Evolutionary conservation across 108 stramenopile genomes (phyloP), one percentile per base, ranked within the genome.

Genomic region (Licmophora abbreviata): DNA sequence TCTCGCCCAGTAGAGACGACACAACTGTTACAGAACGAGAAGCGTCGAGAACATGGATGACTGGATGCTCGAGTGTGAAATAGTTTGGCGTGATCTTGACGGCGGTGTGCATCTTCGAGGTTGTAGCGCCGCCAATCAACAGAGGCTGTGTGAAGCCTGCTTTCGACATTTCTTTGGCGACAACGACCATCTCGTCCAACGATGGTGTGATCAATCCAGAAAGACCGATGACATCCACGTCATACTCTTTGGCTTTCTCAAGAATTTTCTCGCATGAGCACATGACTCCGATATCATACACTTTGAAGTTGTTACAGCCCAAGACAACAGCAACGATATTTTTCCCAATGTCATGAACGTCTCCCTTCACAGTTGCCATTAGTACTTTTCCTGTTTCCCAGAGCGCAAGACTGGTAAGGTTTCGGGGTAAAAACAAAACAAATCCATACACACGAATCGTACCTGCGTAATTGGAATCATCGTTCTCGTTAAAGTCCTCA

Each of bases 291-390:
- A 99, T 89, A 67, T 99, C 99, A 67, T 95, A 97, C 14, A 99
- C 99, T 69, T 97, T 97, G 85, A 77, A 98, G 63, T 97, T 97
- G 75, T 99, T 99, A 88, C 99, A 99, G 12, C 97, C 97, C 23
- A 99, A 80, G 22, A 99, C 97, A 30, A 99, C 97, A 40, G 94
- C 87, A 32, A 98, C 97, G 67, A 99, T 99, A 71, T 99, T 99
- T 73, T 99, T 99, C 47, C 99, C 99, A 50, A 99, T 99, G 56
- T 99, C 99, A 68, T 99, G 99, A 22, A 99, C 99, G 66, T 99
- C 99, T 29, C 99, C 99, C 65, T 98, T 98, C 12, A 99, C 99
- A 22, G 99, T 99, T 14, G 99, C 99, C 76, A 99, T 96, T 7
- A 99, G 75, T 28, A 99, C 91, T 63, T 90, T 93, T n/a, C 97